phyloP scores from a whole-genome alignment of 2,329 filamentous ascomycete genomes.

The Samsoniella hepiali region DNA sequence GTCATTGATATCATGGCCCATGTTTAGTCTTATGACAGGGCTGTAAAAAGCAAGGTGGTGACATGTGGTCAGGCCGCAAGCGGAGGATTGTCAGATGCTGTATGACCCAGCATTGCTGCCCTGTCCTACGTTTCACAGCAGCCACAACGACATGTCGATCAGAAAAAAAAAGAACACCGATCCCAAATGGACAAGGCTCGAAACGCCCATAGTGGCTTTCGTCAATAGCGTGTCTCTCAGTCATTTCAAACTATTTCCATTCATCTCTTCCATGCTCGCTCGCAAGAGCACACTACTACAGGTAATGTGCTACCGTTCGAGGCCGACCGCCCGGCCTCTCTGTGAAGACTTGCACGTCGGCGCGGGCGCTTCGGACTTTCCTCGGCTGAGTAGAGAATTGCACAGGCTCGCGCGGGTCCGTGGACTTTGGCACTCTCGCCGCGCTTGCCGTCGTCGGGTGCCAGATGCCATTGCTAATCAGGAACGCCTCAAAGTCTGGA shows the following conservation, averaged over 20 bases:
- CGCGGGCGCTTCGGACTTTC: not conserved
- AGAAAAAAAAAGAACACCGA: not conserved
- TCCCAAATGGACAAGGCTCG: not conserved
- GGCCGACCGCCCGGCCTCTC: not conserved
- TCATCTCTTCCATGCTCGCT: not conserved
- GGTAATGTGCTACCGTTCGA: not conserved
- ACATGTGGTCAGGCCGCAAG: not conserved
- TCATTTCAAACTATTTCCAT: not conserved
- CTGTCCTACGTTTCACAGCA: not conserved
- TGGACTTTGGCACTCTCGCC: not conserved
- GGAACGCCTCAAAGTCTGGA: constrained; percentile 39
- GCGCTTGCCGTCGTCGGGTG: not conserved
- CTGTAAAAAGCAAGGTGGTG: not conserved
- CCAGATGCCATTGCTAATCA: constrained; percentile 24
- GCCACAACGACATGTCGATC: not conserved
- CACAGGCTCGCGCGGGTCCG: not conserved
- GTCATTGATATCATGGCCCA: not conserved
- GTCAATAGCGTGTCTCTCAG: not conserved
- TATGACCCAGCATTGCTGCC: not conserved
- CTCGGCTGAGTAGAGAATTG: not conserved
- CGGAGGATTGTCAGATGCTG: not conserved
- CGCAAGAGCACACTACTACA: not conserved
- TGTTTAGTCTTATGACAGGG: not conserved
- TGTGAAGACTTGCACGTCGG: not conserved
- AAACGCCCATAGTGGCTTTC: not conserved